Percentiles rank a stretch among this genome's conserved stretches.
Conservation (phyloP, 371 early-diverging fungal genomes). For the Lichtheimia hyalospora region DNA sequence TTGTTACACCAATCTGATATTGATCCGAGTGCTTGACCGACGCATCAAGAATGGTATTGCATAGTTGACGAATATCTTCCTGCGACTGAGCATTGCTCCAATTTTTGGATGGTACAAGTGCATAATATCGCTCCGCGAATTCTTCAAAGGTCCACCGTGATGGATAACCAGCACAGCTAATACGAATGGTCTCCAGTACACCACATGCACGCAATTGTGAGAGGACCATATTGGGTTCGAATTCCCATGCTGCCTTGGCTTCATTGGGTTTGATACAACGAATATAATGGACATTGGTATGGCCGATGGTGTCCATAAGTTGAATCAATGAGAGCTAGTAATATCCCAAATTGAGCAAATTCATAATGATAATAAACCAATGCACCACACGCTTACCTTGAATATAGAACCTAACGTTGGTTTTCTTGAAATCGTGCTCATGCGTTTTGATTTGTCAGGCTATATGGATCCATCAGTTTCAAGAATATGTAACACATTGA, state of each 20-base stretch:
- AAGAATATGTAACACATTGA: background rate
- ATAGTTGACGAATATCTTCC: constrained; percentile 48
- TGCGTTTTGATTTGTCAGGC: constrained; percentile 51
- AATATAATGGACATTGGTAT: constrained; percentile 95
- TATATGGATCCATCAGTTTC: constrained; percentile 6
- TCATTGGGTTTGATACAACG: constrained; percentile 98
- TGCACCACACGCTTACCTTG: constrained; percentile 52
- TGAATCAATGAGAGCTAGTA: constrained; percentile 72
- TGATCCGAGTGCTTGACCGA: constrained; percentile 77
- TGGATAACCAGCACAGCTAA: constrained; percentile 99
- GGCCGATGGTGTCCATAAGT: constrained; percentile 91
- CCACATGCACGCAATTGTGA: constrained; percentile 98
- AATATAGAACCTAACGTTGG: constrained; percentile 89
- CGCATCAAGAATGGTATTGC: constrained; percentile 64
- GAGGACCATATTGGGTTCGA: constrained; percentile 93
- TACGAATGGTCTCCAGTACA: constrained; percentile 99
- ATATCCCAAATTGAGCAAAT: background rate
- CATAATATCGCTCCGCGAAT: constrained; percentile 92
- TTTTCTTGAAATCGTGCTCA: constrained; percentile 66
- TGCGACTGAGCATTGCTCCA: constrained; percentile 43
- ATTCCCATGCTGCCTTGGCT: constrained; percentile 84
- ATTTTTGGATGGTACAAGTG: constrained; percentile 72
- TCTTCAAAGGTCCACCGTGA: constrained; percentile 91
- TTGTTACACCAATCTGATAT: constrained; percentile 96
- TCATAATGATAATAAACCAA: too few species aligned